Base-by-base conservation (phyloP, 2,329 filamentous ascomycete species). In the Paracamarosporium sp. region DNA sequence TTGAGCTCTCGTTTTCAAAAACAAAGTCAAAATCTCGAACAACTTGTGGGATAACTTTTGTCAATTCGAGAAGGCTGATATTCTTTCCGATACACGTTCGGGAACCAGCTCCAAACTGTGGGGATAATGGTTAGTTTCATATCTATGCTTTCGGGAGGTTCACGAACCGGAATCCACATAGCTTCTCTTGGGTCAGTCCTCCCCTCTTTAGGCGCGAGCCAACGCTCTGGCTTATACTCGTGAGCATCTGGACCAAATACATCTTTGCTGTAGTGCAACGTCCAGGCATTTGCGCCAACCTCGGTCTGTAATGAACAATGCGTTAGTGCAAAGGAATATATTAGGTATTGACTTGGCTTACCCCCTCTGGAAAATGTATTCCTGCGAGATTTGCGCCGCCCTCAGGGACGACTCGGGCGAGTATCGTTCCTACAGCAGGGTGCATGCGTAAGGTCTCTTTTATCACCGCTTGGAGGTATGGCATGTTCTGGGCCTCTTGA, bases 281-380 rank as follows among this genome's bases (percentile, higher is more conserved):
- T 79, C 79, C 79, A 82, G 1, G 79, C 66, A 50, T 80, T 82
- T 33, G 80, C 70, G 7, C 80, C 80, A 4, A 83, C 75, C 8
- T 76, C 69, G 0, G 79, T 80, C 22, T 76, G 76, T n/a, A n/a
- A n/a, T n/a, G n/a, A n/a, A n/a, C n/a, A n/a, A n/a, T n/a, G n/a
- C 4, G 62, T 43, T 25, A 38, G 3, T 38, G 13, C n/a, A n/a
- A n/a, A n/a, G n/a, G n/a, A n/a, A n/a, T n/a, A n/a, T n/a, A n/a
- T n/a, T n/a, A n/a, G n/a, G n/a, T 31, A 31, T 31, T 31, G 27
- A 13, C 6, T 35, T 35, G 8, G 36, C 53, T 53, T 56, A 56
- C 48, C 11, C 77, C 76, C 0, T 73, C 72, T 0, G 81, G 76
- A 52, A 83, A 79, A 55, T 73, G 77, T 7, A 69, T 74, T 40